Evolutionary conservation across 495 filamentous ascomycete species (phyloP).

Genomic region (Clavariopsis aquatica): DNA sequence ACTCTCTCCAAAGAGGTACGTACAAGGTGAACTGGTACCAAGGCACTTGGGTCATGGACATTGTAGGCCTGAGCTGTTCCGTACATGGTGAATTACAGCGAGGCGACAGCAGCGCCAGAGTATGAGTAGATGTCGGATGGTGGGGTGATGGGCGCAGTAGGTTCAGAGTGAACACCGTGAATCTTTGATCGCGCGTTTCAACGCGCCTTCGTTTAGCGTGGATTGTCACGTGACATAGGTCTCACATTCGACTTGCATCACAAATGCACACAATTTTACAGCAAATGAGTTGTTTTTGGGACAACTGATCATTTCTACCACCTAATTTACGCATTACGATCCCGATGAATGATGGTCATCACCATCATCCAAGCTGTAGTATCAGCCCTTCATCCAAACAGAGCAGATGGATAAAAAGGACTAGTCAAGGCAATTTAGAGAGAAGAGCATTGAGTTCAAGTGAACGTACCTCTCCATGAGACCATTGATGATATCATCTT

Average conservation of each 20-base stretch:
- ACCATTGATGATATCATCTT: background rate
- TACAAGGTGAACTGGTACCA: constrained; percentile 15
- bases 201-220: background rate
- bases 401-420: background rate
- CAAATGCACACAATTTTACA: background rate
- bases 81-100: background rate
- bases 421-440: background rate
- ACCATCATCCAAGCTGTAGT: background rate
- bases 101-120: constrained; percentile 13
- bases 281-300: background rate
- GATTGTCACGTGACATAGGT: background rate
- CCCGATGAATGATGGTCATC: background rate
- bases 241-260: background rate
- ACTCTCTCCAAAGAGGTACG: background rate
- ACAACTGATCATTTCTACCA: background rate
- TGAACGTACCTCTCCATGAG: background rate
- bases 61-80: constrained; percentile 9
- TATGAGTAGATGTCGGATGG: background rate
- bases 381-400: background rate
- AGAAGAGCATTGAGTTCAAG: background rate
- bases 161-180: background rate
- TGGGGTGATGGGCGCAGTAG: constrained; percentile 1
- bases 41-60: constrained; percentile 19
- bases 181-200: constrained; percentile 12
- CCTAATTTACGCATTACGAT: background rate